A percentile compares a stretch with the other conserved stretches of the same genome.
Evolutionary conservation across 352 stramenopile genomes (phyloP).

Genomic region (Phytopythium mirpurense): DNA sequence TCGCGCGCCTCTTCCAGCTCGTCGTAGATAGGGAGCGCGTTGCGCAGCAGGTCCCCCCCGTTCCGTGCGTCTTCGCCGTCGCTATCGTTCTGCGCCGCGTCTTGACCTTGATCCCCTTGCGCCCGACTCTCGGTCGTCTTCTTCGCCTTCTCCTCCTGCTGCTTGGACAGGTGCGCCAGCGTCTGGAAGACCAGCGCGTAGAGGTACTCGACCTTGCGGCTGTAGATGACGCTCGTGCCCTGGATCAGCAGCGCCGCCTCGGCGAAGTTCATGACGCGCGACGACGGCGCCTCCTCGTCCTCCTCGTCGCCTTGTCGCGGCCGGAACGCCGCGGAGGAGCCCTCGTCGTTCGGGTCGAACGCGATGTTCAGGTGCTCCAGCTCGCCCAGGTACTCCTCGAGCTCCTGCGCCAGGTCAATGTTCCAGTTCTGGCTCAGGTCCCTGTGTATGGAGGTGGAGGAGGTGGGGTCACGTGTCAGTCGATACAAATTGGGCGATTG

Average conservation of each 20-base stretch:
- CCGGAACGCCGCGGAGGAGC: conserved; percentile 14
- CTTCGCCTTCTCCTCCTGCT: conserved; percentile 35
- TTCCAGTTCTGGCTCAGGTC: conserved; percentile 91
- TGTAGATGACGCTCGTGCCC: conserved; percentile 92
- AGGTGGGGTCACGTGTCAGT: too few relatives aligned
- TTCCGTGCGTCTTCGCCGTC: conserved; percentile 23
- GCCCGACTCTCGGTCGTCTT: conserved; percentile 10
- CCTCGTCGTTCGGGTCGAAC: conserved; percentile 44
- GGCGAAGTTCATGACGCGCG: conserved; percentile 87
- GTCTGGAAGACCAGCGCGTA: conserved; percentile 91
- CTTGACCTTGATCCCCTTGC: conserved; percentile 19
- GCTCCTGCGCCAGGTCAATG: conserved; percentile 85
- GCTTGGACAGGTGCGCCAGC: conserved; percentile 72
- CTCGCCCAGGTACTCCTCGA: conserved; percentile 90
- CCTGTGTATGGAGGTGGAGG: conserved; percentile 29
- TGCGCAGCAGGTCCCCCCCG: conserved; percentile 32
- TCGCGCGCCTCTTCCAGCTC: conserved; percentile 49
- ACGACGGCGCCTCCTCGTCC: conserved; percentile 20
- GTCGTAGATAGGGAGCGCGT: conserved; percentile 61
- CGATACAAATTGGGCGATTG: not conserved
- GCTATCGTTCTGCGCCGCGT: conserved; percentile 21
- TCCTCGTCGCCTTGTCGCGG: conserved; percentile 10
- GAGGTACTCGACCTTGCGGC: conserved; percentile 94
- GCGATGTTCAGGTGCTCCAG: conserved; percentile 68
- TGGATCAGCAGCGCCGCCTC: conserved; percentile 92